Evolutionary conservation across 129 eudicot species (phyloP).

Genomic region (Smallanthus sonchifolius): DNA sequence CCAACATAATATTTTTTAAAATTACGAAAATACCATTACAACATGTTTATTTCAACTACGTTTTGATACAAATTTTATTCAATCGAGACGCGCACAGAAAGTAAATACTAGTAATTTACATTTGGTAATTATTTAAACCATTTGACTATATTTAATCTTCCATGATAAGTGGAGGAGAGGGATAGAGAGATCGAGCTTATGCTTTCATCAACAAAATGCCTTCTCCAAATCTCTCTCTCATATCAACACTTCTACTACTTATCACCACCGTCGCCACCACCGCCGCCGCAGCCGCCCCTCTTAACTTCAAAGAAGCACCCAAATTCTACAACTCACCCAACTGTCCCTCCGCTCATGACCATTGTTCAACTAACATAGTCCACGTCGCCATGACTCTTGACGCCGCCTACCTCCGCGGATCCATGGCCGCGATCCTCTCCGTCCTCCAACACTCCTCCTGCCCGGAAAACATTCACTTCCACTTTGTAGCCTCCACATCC

Average conservation of each 20-base stretch:
- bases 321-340: constrained; percentile 66
- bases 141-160: constrained; percentile 4
- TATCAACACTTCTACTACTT: constrained; percentile 17
- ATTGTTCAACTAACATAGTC: constrained; percentile 32
- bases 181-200: constrained; percentile 6
- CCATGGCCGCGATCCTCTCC: constrained; percentile 87
- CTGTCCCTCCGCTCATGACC: constrained; percentile 34
- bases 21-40: too few relatives aligned
- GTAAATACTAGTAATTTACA: too few relatives aligned
- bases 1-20: too few relatives aligned
- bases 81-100: too few relatives aligned
- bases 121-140: too few relatives aligned
- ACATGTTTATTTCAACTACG: too few relatives aligned
- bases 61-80: too few relatives aligned
- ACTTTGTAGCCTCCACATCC: constrained; percentile 55
- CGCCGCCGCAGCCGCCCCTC: constrained; percentile 15
- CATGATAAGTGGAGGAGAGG: constrained; percentile 22
- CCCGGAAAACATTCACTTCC: constrained; percentile 74
- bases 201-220: constrained; percentile 34
- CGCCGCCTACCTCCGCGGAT: constrained; percentile 74
- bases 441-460: constrained; percentile 88
- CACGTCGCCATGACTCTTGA: constrained; percentile 95
- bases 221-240: constrained; percentile 16
- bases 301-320: constrained; percentile 73
- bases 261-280: neutral